Conservation (phyloP, 2,329 filamentous ascomycete species). For the Myriosclerotinia curreyana region DNA sequence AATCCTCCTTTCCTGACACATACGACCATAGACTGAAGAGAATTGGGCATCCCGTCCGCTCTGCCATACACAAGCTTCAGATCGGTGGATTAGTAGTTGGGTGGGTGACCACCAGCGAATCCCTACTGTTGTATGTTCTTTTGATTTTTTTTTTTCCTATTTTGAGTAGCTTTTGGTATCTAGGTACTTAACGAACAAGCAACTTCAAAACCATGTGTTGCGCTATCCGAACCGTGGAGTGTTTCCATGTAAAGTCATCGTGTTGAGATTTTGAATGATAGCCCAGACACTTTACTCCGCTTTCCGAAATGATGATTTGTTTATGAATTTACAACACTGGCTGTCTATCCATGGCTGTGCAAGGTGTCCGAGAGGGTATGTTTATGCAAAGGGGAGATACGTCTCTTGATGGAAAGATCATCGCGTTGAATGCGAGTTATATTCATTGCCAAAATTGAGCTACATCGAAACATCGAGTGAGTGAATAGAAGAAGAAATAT, state of each 20-base stretch:
- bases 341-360: too few species aligned
- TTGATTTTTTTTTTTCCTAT: not conserved
- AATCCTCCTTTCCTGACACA: accelerated
- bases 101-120: constrained; percentile 11
- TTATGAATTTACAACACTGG: too few species aligned
- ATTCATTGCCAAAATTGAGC: not conserved
- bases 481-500: not conserved
- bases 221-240: too few species aligned
- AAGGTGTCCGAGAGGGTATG: not conserved
- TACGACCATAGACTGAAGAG: constrained; percentile 15
- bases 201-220: too few species aligned
- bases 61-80: constrained; percentile 15
- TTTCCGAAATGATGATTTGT: too few species aligned
- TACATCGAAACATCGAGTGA: not conserved
- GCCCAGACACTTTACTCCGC: too few species aligned
- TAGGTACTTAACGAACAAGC: too few species aligned
- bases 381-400: too few species aligned
- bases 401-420: not conserved
- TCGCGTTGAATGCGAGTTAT: too few species aligned
- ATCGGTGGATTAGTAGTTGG: constrained; percentile 14
- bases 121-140: constrained; percentile 5
- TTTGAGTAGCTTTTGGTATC: too few species aligned
- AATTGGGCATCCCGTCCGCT: constrained; percentile 14
- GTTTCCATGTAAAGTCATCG: too few species aligned
- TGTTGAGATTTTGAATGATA: too few species aligned